Evolutionary conservation across 2,329 filamentous ascomycete genomes (phyloP).

Genomic region (Epichloe coenophiala): DNA sequence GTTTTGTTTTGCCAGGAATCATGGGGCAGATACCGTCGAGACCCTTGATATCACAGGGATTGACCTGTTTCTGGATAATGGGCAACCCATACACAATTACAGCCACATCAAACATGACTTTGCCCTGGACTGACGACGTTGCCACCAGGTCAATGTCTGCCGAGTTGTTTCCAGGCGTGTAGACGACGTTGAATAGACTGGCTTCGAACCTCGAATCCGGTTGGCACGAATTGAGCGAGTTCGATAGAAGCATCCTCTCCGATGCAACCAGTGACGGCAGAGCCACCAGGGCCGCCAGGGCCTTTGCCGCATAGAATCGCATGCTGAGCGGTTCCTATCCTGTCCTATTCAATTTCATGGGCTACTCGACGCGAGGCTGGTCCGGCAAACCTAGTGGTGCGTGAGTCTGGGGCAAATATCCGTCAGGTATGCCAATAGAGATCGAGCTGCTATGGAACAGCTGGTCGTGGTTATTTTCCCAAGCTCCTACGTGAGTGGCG

Average conservation of each 20-base stretch:
- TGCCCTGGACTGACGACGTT: constrained; percentile 59
- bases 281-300: constrained; percentile 2
- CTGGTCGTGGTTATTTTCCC: neutral
- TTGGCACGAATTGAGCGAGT: constrained; percentile 68
- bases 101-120: constrained; percentile 46
- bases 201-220: constrained; percentile 68
- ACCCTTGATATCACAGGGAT: constrained; percentile 53
- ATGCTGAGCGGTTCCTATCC: neutral
- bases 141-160: constrained; percentile 60
- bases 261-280: constrained; percentile 3
- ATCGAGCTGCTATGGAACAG: too few relatives aligned
- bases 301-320: neutral
- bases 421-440: too few relatives aligned
- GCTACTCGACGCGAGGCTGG: neutral
- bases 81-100: constrained; percentile 39
- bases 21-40: constrained; percentile 76
- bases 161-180: constrained; percentile 56
- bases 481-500: neutral
- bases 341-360: neutral
- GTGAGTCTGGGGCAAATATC: too few relatives aligned
- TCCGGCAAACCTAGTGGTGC: too few relatives aligned
- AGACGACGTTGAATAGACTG: constrained; percentile 68
- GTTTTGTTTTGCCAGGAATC: constrained; percentile 66
- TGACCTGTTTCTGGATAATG: constrained; percentile 47
- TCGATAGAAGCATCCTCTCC: constrained; percentile 24